These are phyloP conservation scores for Microbotryum saponariae DNA, from an alignment of 1,284 basidiomycete species.

Conservation along the genomic window DNA sequence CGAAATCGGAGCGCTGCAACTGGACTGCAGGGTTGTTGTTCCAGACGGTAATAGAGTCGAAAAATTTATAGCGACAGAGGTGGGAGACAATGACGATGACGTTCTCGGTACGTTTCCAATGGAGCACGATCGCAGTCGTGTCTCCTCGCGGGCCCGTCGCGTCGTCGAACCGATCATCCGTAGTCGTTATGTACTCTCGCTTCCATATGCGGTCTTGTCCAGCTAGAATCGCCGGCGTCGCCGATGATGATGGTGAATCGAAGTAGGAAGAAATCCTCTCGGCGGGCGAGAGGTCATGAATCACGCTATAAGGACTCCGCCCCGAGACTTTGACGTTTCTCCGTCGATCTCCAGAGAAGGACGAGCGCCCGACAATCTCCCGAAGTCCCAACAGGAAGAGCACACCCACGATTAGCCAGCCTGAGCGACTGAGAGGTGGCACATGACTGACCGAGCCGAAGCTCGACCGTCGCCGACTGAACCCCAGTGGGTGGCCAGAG, in stretches of 20 bases:
- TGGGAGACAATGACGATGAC: conserved; percentile 29
- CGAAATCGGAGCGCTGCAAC: conserved; percentile 11
- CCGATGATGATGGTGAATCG: neutral
- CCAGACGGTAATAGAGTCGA: conserved; percentile 29
- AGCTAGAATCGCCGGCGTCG: neutral
- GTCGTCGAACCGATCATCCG: neutral
- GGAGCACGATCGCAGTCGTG: conserved; percentile 33
- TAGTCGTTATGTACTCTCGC: too few relatives aligned
- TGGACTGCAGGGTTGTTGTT: conserved; percentile 35
- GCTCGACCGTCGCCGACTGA: too few relatives aligned
- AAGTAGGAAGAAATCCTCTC: neutral
- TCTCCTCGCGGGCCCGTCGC: conserved; percentile 3
- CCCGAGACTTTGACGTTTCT: neutral
- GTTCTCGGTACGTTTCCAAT: conserved; percentile 35
- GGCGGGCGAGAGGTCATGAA: conserved; percentile 1
- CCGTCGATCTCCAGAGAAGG: neutral
- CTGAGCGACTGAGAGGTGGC: neutral
- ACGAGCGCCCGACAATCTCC: conserved; percentile 2
- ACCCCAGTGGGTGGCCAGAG: too few relatives aligned
- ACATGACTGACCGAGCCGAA: too few relatives aligned
- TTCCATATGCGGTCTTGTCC: conserved; percentile 7
- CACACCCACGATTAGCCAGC: conserved; percentile 1
- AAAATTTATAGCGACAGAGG: conserved; percentile 31
- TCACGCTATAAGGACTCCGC: conserved; percentile 9
- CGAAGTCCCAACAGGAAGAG: conserved; percentile 13